phyloP scores from a whole-genome alignment of 1,284 basidiomycete species.

The Tylopilus sp. region DNA sequence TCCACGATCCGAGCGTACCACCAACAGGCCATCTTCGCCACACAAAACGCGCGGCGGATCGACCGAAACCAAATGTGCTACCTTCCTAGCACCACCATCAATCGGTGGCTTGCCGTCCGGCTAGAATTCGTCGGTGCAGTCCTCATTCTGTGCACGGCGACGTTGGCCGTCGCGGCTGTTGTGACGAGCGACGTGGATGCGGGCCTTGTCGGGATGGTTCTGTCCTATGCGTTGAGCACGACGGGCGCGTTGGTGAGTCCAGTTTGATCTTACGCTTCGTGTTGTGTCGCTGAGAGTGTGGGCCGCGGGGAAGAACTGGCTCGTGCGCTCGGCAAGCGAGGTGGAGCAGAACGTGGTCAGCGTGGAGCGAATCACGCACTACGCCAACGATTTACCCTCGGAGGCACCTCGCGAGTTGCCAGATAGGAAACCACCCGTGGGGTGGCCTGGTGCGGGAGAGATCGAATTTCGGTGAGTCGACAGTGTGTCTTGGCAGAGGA shows the following conservation, averaged over 20 bases:
- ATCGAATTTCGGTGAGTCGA: conserved; percentile 68
- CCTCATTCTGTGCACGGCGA: conserved; percentile 75
- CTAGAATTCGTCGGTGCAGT: conserved; percentile 82
- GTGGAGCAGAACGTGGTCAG: conserved; percentile 94
- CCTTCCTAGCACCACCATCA: conserved; percentile 67
- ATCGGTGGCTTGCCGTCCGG: conserved; percentile 77
- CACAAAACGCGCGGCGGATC: conserved; percentile 74
- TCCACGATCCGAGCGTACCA: conserved; percentile 83
- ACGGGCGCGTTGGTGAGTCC: conserved; percentile 64
- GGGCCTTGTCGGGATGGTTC: conserved; percentile 86
- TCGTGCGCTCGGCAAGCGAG: conserved; percentile 87
- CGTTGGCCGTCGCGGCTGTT: conserved; percentile 68
- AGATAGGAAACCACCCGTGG: conserved; percentile 52
- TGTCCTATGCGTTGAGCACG: conserved; percentile 82
- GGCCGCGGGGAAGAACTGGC: conserved; percentile 64
- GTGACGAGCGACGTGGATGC: conserved; percentile 77
- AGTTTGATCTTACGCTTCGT: accelerated
- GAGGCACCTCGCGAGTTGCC: conserved; percentile 78
- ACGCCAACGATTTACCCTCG: conserved; percentile 64
- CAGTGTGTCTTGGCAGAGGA: background rate
- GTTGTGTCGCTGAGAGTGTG: conserved; percentile 5
- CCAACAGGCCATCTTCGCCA: conserved; percentile 71
- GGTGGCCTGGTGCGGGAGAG: conserved; percentile 76
- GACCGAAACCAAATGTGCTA: conserved; percentile 86
- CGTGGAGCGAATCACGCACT: conserved; percentile 72